Evolutionary conservation across 371 early-diverging fungal genomes (phyloP).

Genomic region (Saksenaea oblongispora): DNA sequence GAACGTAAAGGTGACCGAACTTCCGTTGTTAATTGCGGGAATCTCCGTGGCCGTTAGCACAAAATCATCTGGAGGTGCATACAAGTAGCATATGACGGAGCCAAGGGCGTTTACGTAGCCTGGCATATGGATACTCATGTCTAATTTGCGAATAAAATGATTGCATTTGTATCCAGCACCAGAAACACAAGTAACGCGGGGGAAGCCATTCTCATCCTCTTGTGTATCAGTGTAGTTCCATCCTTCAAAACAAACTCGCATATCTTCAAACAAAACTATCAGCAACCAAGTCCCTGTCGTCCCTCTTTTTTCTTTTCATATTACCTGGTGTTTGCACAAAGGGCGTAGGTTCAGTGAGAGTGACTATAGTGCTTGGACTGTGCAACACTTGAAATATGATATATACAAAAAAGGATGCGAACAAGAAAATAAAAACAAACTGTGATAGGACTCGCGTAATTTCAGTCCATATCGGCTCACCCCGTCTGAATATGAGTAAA

Average conservation of each 20-base stretch:
- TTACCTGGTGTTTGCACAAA: slow-evolving; percentile 43
- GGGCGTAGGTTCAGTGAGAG: slow-evolving; percentile 24
- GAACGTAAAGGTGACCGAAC: slow-evolving; percentile 34
- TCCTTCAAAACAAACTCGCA: slow-evolving; percentile 21
- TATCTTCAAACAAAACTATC: slow-evolving; percentile 13
- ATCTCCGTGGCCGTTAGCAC: slow-evolving; percentile 35
- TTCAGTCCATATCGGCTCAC: slow-evolving; percentile 54
- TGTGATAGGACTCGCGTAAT: slow-evolving; percentile 40
- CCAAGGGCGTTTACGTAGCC: slow-evolving; percentile 28
- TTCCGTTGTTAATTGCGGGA: slow-evolving; percentile 31
- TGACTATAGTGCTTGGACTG: slow-evolving; percentile 44
- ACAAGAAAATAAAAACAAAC: slow-evolving; percentile 40
- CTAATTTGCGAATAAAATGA: slow-evolving; percentile 21
- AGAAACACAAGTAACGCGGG: slow-evolving; percentile 32
- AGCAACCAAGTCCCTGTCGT: no score
- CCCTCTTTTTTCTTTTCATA: no score
- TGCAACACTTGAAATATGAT: slow-evolving; percentile 46
- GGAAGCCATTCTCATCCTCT: background rate
- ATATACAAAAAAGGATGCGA: slow-evolving; percentile 37
- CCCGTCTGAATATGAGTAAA: slow-evolving; percentile 10
- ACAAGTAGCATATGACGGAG: slow-evolving; percentile 37
- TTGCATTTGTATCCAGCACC: slow-evolving; percentile 38
- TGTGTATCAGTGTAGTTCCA: slow-evolving; percentile 22
- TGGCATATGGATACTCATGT: slow-evolving; percentile 38
- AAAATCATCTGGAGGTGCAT: slow-evolving; percentile 35